phyloP scores from a whole-genome alignment of 768 basidiomycete genomes.

The Sporobolomyces pararoseus region DNA sequence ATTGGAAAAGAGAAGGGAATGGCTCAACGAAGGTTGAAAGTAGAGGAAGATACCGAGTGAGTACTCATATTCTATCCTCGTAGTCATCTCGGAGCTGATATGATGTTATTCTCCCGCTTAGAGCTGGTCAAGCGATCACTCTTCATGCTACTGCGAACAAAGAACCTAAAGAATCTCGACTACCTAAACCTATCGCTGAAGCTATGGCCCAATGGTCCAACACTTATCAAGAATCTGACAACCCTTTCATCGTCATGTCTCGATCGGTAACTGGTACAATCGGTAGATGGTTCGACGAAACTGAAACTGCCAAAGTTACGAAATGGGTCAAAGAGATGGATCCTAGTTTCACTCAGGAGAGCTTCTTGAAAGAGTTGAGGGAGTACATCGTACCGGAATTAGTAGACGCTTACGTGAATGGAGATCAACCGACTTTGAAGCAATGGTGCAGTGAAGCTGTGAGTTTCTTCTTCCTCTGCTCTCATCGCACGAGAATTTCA shows the following conservation, averaged over 20 bases:
- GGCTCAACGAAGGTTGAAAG: conserved; percentile 53
- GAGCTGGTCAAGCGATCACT: conserved; percentile 76
- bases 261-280: conserved; percentile 79
- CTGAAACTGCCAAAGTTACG: conserved; percentile 93
- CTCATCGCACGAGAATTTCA: not conserved
- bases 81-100: too few species aligned
- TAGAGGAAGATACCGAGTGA: conserved; percentile 75
- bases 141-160: conserved; percentile 75
- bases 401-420: conserved; percentile 89
- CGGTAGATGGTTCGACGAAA: conserved; percentile 85
- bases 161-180: conserved; percentile 71
- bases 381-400: conserved; percentile 98
- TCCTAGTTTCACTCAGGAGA: conserved; percentile 76
- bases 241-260: conserved; percentile 74
- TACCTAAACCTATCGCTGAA: conserved; percentile 49
- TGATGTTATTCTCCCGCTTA: too few species aligned
- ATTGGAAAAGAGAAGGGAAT: conserved; percentile 69
- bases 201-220: conserved; percentile 50
- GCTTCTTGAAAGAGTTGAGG: conserved; percentile 79
- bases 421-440: conserved; percentile 76
- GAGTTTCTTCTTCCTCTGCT: conserved; percentile 48
- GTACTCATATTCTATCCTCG: too few species aligned
- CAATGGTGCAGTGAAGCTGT: conserved; percentile 96
- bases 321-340: conserved; percentile 82
- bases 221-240: conserved; percentile 86